These are phyloP conservation scores for Epicoccum nigrum DNA, from an alignment of 2,329 filamentous ascomycete species.

Conservation along the genomic window DNA sequence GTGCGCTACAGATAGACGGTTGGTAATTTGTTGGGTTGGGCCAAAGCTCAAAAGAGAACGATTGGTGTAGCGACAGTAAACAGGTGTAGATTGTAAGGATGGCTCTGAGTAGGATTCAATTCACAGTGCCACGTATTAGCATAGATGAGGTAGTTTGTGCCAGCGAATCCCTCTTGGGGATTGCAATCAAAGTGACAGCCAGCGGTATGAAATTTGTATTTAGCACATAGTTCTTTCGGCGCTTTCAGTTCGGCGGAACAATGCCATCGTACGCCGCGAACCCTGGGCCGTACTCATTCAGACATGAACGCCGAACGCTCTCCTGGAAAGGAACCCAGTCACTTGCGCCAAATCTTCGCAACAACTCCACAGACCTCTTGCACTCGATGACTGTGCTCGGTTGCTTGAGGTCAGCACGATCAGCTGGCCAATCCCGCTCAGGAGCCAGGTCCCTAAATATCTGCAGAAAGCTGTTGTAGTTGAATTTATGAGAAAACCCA, in stretches of 20 bases:
- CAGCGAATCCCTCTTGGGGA: too few species aligned
- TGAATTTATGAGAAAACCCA: constrained; percentile 55
- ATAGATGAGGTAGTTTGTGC: too few species aligned
- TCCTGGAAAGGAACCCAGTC: constrained; percentile 1
- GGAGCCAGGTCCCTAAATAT: constrained; percentile 35
- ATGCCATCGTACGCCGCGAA: not conserved
- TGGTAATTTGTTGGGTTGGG: too few species aligned
- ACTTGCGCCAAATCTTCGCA: not conserved
- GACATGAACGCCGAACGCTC: constrained; percentile 1
- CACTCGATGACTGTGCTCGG: not conserved
- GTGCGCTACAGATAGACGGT: too few species aligned
- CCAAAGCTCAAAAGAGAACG: too few species aligned
- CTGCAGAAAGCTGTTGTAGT: constrained; percentile 50
- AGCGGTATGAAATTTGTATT: too few species aligned
- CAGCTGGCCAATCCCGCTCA: not conserved
- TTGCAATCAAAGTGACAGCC: too few species aligned
- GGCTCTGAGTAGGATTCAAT: too few species aligned
- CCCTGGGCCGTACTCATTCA: not conserved
- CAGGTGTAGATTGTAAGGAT: too few species aligned
- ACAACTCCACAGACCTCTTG: not conserved
- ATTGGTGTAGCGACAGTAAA: too few species aligned
- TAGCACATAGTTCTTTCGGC: too few species aligned
- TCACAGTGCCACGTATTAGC: too few species aligned
- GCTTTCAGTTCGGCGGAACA: not conserved
- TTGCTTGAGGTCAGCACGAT: not conserved